phyloP scores from a whole-genome alignment of 1,284 basidiomycete species.

The Boletus semigastroideus region DNA sequence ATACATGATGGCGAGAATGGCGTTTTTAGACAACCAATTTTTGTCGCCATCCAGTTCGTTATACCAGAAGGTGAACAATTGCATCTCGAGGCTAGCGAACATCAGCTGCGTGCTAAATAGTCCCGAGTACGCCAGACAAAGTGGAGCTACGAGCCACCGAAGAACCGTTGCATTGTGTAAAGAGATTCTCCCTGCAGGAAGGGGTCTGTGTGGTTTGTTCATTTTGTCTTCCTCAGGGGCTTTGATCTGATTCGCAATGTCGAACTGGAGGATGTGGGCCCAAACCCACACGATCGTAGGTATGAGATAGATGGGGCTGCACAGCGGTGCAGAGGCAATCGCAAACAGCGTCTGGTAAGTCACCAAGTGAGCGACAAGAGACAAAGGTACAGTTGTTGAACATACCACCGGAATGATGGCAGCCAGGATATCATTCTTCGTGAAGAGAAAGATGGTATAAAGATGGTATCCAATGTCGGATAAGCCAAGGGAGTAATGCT shows the following conservation, averaged over 20 bases:
- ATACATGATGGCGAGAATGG: conserved; percentile 39
- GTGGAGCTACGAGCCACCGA: conserved; percentile 38
- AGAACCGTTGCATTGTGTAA: conserved; percentile 32
- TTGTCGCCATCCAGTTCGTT: conserved; percentile 38
- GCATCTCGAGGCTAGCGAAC: conserved; percentile 34
- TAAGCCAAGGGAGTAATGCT: conserved; percentile 1
- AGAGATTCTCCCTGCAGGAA: conserved; percentile 40
- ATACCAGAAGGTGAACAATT: conserved; percentile 34
- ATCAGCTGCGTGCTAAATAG: conserved; percentile 32
- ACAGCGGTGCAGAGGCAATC: conserved; percentile 33
- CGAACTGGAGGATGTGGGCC: conserved; percentile 43
- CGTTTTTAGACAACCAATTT: conserved; percentile 39
- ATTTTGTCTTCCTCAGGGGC: conserved; percentile 39
- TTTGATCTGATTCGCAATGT: conserved; percentile 44
- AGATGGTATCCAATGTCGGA: conserved; percentile 25
- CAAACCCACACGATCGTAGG: conserved; percentile 42
- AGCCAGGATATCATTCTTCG: conserved; percentile 41
- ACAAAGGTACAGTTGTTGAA: background rate
- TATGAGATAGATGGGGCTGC: conserved; percentile 18
- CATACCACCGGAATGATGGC: conserved; percentile 41
- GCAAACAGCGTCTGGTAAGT: conserved; percentile 37
- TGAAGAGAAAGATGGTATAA: conserved; percentile 41
- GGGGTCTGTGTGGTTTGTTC: conserved; percentile 43
- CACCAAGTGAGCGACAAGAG: conserved; percentile 4
- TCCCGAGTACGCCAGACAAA: conserved; percentile 36